Evolutionary conservation across 208 protist species (phyloP).

Genomic region (Endotrypanum monterogeii): DNA sequence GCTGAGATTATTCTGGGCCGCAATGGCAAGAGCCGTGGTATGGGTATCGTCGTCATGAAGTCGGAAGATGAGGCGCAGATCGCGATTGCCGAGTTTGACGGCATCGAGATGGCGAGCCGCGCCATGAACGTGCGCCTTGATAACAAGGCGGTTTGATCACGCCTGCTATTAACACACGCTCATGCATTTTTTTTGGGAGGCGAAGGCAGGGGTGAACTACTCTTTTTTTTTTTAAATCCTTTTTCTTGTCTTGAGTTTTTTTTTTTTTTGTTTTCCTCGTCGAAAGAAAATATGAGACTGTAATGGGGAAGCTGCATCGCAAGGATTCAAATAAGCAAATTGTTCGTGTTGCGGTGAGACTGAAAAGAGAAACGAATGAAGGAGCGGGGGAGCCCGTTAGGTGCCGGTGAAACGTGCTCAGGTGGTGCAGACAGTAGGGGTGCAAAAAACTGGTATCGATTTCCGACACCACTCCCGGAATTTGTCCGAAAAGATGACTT

Average conservation of each 20-base stretch:
- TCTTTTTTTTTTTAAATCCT: background rate
- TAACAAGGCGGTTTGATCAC: constrained; percentile 43
- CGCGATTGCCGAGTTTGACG: constrained; percentile 85
- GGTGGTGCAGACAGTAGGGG: background rate
- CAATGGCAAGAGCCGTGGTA: constrained; percentile 74
- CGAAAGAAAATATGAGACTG: too few relatives aligned
- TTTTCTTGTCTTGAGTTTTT: background rate
- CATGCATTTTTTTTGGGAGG: background rate
- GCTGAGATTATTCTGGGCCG: constrained; percentile 72
- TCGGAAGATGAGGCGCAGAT: constrained; percentile 61
- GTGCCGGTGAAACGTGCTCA: background rate
- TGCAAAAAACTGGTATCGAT: too few relatives aligned
- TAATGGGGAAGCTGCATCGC: background rate
- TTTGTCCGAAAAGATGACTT: background rate
- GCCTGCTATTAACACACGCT: background rate
- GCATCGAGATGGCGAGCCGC: constrained; percentile 82
- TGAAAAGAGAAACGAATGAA: too few relatives aligned
- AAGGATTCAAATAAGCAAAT: background rate
- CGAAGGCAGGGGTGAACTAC: background rate
- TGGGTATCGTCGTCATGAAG: constrained; percentile 83
- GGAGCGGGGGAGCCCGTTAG: background rate
- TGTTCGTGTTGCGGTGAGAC: background rate
- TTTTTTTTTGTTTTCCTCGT: too few relatives aligned
- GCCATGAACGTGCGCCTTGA: constrained; percentile 84
- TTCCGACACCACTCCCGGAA: background rate